These are phyloP conservation scores for Ensete glaucum DNA, from an alignment of 176 grass and related monocot genomes.

Conservation along the genomic window DNA sequence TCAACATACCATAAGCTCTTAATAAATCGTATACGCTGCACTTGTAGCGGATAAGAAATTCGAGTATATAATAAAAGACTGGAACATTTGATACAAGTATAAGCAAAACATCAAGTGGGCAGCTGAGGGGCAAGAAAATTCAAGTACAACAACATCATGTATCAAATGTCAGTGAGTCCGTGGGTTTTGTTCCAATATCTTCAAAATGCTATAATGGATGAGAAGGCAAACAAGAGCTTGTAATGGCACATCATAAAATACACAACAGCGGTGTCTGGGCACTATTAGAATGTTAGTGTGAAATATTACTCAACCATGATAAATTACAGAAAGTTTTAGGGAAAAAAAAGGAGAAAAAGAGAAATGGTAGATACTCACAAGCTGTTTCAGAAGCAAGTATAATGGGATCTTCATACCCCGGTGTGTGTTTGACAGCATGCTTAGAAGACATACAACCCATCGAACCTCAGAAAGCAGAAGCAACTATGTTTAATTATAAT, in stretches of 20 bases:
- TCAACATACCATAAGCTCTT: not conserved
- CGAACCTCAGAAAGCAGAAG: not conserved
- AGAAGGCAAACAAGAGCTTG: not conserved
- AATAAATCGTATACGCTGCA: not conserved
- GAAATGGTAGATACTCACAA: not conserved
- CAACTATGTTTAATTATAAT: not conserved
- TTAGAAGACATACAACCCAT: slow-evolving; percentile 4
- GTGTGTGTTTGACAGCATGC: not conserved
- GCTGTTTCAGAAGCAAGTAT: slow-evolving; percentile 5
- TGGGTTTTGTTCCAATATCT: not conserved
- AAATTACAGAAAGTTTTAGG: not conserved
- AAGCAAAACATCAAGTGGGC: not conserved
- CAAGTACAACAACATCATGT: not conserved
- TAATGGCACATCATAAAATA: not conserved
- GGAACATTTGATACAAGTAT: not conserved
- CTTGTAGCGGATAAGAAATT: not conserved
- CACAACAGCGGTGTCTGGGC: not conserved
- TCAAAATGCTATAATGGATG: not conserved
- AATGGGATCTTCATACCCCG: not conserved
- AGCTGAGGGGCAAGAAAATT: not conserved
- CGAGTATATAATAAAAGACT: not conserved
- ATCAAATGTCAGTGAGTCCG: not conserved
- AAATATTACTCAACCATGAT: not conserved
- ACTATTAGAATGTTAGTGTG: not conserved
- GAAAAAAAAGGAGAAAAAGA: not conserved